Evolutionary conservation across 768 basidiomycete species (phyloP).

Genomic region (Agrocybe pediades): DNA sequence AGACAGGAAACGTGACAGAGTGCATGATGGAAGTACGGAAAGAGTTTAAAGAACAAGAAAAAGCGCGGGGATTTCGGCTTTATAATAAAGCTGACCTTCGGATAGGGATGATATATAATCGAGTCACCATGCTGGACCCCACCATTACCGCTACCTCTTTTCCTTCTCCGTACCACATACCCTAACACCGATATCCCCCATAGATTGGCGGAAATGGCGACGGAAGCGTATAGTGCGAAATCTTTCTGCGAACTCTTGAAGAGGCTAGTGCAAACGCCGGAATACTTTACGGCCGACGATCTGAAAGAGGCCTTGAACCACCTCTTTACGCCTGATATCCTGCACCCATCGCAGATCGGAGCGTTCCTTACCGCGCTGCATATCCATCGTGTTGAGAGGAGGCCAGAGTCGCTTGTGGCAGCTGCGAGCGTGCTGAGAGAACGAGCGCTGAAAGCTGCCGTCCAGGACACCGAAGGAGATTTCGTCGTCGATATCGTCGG

Average conservation of each 20-base stretch:
- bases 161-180: neutral
- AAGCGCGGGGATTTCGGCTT: neutral
- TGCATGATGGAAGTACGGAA: neutral
- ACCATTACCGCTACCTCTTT: neutral
- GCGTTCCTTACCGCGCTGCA: conserved; percentile 89
- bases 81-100: neutral
- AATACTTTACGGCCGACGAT: conserved; percentile 79
- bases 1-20: neutral
- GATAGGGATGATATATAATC: neutral
- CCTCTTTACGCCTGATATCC: conserved; percentile 64
- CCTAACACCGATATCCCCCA: too few species aligned
- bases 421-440: conserved; percentile 75
- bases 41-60: neutral
- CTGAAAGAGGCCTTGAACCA: conserved; percentile 73
- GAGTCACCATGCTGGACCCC: neutral
- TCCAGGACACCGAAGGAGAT: conserved; percentile 62
- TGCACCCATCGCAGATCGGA: conserved; percentile 78
- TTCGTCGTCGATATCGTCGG: conserved; percentile 83
- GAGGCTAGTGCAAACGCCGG: conserved; percentile 79
- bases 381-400: conserved; percentile 72
- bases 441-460: conserved; percentile 63
- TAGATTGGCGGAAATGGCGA: conserved; percentile 10
- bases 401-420: conserved; percentile 75
- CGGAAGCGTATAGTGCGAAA: conserved; percentile 36
- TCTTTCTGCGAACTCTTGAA: conserved; percentile 79